Base-by-base conservation (phyloP, 208 protist genomes). In the Crithidia sp. region DNA sequence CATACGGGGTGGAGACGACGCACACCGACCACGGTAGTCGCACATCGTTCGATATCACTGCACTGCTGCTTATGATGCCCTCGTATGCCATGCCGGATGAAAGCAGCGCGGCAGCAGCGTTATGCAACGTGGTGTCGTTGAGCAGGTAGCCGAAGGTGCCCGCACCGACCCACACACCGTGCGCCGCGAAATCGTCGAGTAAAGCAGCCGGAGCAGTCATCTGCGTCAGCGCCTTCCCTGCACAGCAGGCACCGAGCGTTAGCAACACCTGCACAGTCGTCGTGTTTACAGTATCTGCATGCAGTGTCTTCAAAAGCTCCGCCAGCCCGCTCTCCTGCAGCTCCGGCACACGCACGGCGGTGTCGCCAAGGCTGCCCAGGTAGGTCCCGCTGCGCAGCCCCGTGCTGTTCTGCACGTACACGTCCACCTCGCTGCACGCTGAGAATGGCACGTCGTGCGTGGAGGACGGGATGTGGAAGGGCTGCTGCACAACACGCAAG, bases 361-460 rank as follows among this genome's bases (percentile, higher is more conserved):
- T 68, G 2, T 28, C 63, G 28, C 63, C 63, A 5, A 68, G 50
- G 52, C 8, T 68, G 47, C 63, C 50, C 37, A 58, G 19, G 63
- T 68, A 65, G 8, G n/a, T 17, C n/a, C 60, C 60, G 36, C 62
- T 65, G 44, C 7, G 39, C 5, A 67, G 5, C 10, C 55, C 50
- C 6, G 40, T 54, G 40, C 65, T 67, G 39, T 71, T 54, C 7
- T 62, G 53, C 12, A 78, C 54, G 60, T 67, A 78, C 12, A 78
- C n/a, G 17, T 72, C 44, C 9, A 78, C 9, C 61, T 78, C 64
- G 12, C 56, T 49, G 60, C 73, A 78, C 53, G 58, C 45, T 3
- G 59, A 47, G 7, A 72, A 16, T 5, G 58, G 14, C 9, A 5
- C 39, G 39, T 44, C 28, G 1, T 4, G 2, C 8, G 37, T 17